A percentile compares a stretch with the other conserved stretches of the same genome.
These are phyloP conservation scores for Andrographis paniculata DNA, from an alignment of 305 asterid species.

Conservation along the genomic window DNA sequence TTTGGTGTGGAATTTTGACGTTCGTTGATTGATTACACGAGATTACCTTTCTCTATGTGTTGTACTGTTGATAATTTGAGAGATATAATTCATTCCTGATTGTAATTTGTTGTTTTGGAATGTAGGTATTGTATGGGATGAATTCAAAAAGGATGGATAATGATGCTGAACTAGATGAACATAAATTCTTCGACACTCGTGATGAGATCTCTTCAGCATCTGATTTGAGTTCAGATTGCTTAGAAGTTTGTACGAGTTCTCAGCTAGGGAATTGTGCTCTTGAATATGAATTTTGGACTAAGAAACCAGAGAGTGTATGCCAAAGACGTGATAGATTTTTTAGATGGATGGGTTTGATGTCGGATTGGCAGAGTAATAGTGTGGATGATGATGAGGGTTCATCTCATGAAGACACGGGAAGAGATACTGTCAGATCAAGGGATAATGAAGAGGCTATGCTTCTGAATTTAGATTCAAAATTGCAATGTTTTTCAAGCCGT, in stretches of 20 bases:
- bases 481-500: slow-evolving; percentile 28
- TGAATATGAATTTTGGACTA: slow-evolving; percentile 65
- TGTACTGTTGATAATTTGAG: no score
- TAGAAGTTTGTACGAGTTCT: slow-evolving; percentile 28
- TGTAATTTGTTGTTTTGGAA: slow-evolving; percentile 4
- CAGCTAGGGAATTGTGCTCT: slow-evolving; percentile 28
- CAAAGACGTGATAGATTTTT: slow-evolving; percentile 53
- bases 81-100: slow-evolving; percentile 6
- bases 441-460: slow-evolving; percentile 32
- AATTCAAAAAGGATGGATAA: slow-evolving; percentile 31
- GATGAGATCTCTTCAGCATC: slow-evolving; percentile 38
- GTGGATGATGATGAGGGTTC: slow-evolving; percentile 26
- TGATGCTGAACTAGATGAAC: slow-evolving; percentile 29
- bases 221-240: slow-evolving; percentile 33
- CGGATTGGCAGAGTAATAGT: slow-evolving; percentile 22
- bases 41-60: slow-evolving; percentile 7
- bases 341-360: slow-evolving; percentile 54
- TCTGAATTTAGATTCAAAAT: slow-evolving; percentile 33
- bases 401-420: slow-evolving; percentile 12
- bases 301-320: slow-evolving; percentile 47
- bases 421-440: slow-evolving; percentile 24
- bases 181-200: slow-evolving; percentile 46
- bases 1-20: neutral
- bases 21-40: slow-evolving; percentile 2
- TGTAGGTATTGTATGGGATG: slow-evolving; percentile 28